Evolutionary conservation across 768 basidiomycete species (phyloP).

Genomic region (Tulasnella sp.): DNA sequence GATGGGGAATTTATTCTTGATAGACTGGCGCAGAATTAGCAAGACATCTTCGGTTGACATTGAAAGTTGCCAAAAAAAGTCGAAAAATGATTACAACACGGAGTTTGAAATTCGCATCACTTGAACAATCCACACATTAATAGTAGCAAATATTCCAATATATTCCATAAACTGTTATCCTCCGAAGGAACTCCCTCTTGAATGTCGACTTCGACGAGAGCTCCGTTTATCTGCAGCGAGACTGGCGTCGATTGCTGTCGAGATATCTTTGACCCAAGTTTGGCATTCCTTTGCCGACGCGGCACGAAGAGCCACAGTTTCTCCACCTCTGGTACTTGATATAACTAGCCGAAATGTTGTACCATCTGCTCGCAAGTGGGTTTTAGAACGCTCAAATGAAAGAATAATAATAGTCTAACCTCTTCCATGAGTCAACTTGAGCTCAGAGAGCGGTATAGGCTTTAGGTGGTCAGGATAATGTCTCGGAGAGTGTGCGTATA

Average conservation of each 20-base stretch:
- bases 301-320: constrained; percentile 48
- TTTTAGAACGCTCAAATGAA: not conserved
- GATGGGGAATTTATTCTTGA: constrained; percentile 40
- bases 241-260: constrained; percentile 26
- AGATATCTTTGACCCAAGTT: constrained; percentile 36
- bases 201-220: constrained; percentile 5
- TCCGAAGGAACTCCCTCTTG: too few relatives aligned
- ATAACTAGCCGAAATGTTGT: constrained; percentile 50
- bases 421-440: constrained; percentile 14
- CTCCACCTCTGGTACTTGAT: constrained; percentile 61
- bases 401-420: not conserved
- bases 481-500: not conserved
- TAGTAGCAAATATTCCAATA: too few relatives aligned
- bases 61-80: too few relatives aligned
- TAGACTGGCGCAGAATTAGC: constrained; percentile 45
- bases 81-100: too few relatives aligned
- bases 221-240: constrained; percentile 17
- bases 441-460: constrained; percentile 23
- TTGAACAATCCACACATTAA: too few relatives aligned
- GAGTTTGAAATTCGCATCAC: too few relatives aligned
- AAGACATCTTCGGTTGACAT: too few relatives aligned
- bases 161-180: too few relatives aligned
- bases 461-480: constrained; percentile 8
- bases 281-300: constrained; percentile 46
- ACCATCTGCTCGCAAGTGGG: constrained; percentile 39